phyloP scores from a whole-genome alignment of 2,329 filamentous ascomycete genomes.

The Hortaea sp. region DNA sequence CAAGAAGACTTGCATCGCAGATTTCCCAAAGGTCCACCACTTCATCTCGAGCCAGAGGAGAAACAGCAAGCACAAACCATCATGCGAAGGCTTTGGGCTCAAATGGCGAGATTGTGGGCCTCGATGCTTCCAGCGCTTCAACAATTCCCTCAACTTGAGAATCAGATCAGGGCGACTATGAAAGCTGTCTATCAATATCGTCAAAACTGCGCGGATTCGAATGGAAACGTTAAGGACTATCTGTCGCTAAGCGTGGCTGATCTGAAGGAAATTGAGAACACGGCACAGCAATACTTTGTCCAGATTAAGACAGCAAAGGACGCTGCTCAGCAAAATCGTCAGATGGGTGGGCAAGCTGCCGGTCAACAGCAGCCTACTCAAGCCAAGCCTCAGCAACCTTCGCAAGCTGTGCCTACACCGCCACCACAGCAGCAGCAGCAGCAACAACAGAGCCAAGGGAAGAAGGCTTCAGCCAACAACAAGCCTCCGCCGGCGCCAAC shows the following conservation, averaged over 20 bases:
- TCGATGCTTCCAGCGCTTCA: constrained; percentile 9
- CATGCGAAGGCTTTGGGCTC: constrained; percentile 16
- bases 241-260: constrained; percentile 18
- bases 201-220: constrained; percentile 17
- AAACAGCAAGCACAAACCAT: constrained; percentile 11
- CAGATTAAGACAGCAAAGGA: constrained; percentile 19
- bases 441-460: constrained; percentile 12
- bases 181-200: constrained; percentile 16
- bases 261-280: constrained; percentile 14
- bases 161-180: constrained; percentile 16
- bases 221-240: constrained; percentile 18
- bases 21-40: constrained; percentile 18
- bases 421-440: not conserved
- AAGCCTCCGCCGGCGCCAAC: constrained; percentile 24
- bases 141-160: constrained; percentile 9
- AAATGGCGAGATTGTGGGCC: constrained; percentile 8
- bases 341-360: constrained; percentile 2
- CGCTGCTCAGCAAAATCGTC: constrained; percentile 7
- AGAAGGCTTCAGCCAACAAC: constrained; percentile 16
- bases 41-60: constrained; percentile 12
- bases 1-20: constrained; percentile 11
- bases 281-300: constrained; percentile 15
- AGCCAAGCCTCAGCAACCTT: constrained; percentile 1
- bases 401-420: not conserved
- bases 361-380: constrained; percentile 9